These are phyloP conservation scores for Aspergillus caelatus DNA, from an alignment of 2,329 filamentous ascomycete genomes.

Conservation along the genomic window DNA sequence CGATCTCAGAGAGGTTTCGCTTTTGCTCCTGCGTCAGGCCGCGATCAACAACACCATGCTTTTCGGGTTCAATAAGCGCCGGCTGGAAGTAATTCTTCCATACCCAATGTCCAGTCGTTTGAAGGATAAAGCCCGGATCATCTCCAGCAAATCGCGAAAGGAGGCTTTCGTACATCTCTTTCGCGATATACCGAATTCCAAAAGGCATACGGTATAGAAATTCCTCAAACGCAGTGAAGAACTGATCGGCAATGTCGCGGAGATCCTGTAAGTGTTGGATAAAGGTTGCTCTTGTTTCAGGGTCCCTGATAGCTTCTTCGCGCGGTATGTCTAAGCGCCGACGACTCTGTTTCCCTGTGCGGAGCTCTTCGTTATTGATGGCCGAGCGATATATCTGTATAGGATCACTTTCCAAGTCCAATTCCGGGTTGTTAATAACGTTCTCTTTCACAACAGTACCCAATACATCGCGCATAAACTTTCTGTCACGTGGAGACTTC, in stretches of 20 bases:
- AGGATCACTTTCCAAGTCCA: constrained; percentile 95
- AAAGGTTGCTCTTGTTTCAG: constrained; percentile 87
- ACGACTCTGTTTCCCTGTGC: constrained; percentile 81
- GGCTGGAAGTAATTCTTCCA: constrained; percentile 95
- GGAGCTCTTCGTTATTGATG: constrained; percentile 96
- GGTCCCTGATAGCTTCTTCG: constrained; percentile 93
- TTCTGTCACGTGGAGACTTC: constrained; percentile 86
- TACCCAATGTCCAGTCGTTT: constrained; percentile 85
- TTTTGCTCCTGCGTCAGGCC: constrained; percentile 88
- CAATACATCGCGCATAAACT: constrained; percentile 84
- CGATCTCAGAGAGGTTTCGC: constrained; percentile 85
- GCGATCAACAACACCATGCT: constrained; percentile 89
- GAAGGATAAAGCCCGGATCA: constrained; percentile 73
- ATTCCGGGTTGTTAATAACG: constrained; percentile 85
- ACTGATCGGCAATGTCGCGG: constrained; percentile 90
- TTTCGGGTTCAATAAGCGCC: constrained; percentile 84
- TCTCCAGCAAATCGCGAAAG: constrained; percentile 78
- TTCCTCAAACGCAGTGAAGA: constrained; percentile 80
- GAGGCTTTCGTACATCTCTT: constrained; percentile 81
- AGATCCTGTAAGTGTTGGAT: constrained; percentile 93
- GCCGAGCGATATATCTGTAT: constrained; percentile 95
- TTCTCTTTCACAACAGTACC: constrained; percentile 86
- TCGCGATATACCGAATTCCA: constrained; percentile 82
- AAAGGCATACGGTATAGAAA: constrained; percentile 87
- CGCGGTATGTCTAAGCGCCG: constrained; percentile 82